A percentile compares a stretch with the other conserved stretches of the same genome.
Conservation (phyloP, 1,284 basidiomycete genomes). For the Ustilago trichophora region DNA sequence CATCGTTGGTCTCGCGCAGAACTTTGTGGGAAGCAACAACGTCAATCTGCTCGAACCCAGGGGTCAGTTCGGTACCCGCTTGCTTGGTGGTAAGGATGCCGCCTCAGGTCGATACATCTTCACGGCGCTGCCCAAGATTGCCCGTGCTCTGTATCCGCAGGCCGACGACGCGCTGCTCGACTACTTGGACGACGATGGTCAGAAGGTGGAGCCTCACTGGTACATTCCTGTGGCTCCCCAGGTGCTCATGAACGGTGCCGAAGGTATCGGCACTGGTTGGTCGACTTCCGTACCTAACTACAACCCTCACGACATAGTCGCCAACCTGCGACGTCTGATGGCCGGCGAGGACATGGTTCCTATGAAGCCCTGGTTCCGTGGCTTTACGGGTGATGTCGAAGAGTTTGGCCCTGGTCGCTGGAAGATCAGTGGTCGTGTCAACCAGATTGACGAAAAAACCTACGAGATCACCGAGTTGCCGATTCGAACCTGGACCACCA, state of each 20-base stretch:
- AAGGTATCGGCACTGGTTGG: conserved; percentile 99
- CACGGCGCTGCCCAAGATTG: conserved; percentile 82
- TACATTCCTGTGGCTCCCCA: conserved; percentile 91
- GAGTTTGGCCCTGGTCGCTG: conserved; percentile 83
- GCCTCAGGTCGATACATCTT: conserved; percentile 97
- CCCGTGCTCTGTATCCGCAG: conserved; percentile 82
- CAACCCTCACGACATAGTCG: conserved; percentile 90
- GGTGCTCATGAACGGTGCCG: conserved; percentile 90
- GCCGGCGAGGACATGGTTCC: conserved; percentile 81
- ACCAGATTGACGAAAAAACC: conserved; percentile 84
- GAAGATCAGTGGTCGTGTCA: conserved; percentile 80
- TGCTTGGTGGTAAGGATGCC: conserved; percentile 72
- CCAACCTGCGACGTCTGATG: conserved; percentile 88
- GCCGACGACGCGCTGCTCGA: conserved; percentile 86
- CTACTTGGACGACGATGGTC: conserved; percentile 87
- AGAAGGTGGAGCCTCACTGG: conserved; percentile 90
- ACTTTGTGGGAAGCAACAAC: conserved; percentile 96
- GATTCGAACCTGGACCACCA: conserved; percentile 92
- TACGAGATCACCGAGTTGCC: conserved; percentile 96
- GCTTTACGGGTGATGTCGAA: conserved; percentile 86
- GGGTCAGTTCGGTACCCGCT: conserved; percentile 90
- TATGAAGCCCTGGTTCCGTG: conserved; percentile 97
- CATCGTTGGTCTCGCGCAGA: conserved; percentile 92
- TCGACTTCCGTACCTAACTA: conserved; percentile 92
- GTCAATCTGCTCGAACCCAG: conserved; percentile 87